Evolutionary conservation across 2,329 filamentous ascomycete species (phyloP), one percentile per base, ranked within the genome.

Genomic region (Stemphylium beticola): DNA sequence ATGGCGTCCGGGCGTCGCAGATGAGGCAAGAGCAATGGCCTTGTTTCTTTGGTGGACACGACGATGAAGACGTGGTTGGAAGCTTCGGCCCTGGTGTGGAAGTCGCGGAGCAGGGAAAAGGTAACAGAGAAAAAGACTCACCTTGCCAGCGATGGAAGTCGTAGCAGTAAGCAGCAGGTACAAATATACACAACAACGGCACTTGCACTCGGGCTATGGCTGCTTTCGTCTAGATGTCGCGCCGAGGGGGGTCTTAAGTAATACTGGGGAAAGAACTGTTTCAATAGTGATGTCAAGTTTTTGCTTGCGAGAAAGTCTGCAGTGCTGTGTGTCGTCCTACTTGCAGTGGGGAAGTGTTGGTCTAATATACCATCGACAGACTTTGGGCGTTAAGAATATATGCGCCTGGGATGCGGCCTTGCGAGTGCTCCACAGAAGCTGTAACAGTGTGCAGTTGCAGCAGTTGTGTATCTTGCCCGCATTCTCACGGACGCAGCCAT

Each of bases 181-280:
- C 53, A 17, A 50, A 57, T 58, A 57, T 37, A 57, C 42, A 57
- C 60, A 58, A 40, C 47, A 53, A 50, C 42, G 50, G 42, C 42
- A 37, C 34, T 33, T 39, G 39, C 24, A n/a, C 15, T 33, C n/a
- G 15, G 12, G 14, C 24, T 15, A 17, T 38, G 33, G 46, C 53
- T 39, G 39, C 31, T 54, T 47, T 32, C 29, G 18, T 11, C 29
- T n/a, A 18, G 8, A 34, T 12, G 38, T 29, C 43, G 32, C 51
- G 49, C 48, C 24, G 36, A 47, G 36, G 26, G 38, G 33, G 45
- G 38, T 34, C 42, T 49, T 59, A 60, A 70, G 55, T 58, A 59
- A 74, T 75, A 65, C 54, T 67, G 58, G 33, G 54, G 53, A 24
- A 72, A 74, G 63, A 70, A 56, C 72, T 74, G 64, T 66, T 69